These are phyloP conservation scores for Arthrobotrys entomopaga DNA, from an alignment of 2,329 filamentous ascomycete species.

Conservation along the genomic window DNA sequence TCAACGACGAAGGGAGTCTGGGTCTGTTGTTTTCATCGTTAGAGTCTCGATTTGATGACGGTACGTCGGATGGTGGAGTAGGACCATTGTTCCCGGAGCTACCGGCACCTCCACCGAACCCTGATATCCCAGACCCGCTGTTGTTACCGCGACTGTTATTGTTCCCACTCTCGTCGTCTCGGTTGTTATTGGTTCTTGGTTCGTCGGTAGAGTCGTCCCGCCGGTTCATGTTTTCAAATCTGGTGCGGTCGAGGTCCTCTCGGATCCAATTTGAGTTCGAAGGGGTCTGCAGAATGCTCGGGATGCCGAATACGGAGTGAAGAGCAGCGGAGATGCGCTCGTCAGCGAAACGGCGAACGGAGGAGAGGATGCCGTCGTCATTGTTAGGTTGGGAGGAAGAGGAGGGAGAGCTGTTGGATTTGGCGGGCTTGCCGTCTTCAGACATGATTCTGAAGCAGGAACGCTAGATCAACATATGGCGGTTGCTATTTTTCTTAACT, in stretches of 20 bases:
- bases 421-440: constrained; percentile 42
- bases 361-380: constrained; percentile 56
- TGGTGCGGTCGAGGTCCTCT: constrained; percentile 53
- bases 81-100: constrained; percentile 34
- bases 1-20: constrained; percentile 14
- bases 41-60: constrained; percentile 30
- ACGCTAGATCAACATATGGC: no score
- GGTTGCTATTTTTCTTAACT: no score
- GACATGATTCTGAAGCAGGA: constrained; percentile 30
- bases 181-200: constrained; percentile 9
- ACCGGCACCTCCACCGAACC: constrained; percentile 39
- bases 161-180: constrained; percentile 11
- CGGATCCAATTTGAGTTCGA: constrained; percentile 56
- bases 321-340: constrained; percentile 57
- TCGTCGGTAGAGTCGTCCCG: constrained; percentile 40
- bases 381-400: constrained; percentile 35
- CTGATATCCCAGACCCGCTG: constrained; percentile 31
- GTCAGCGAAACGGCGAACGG: constrained; percentile 58
- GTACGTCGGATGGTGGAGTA: constrained; percentile 30
- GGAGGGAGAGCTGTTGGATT: constrained; percentile 26
- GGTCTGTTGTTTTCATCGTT: constrained; percentile 27
- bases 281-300: constrained; percentile 57
- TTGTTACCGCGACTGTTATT: constrained; percentile 5
- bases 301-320: constrained; percentile 58
- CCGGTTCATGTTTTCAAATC: constrained; percentile 36